phyloP scores from a whole-genome alignment of 441 rosid genomes.

The Bruguiera hainesii region DNA sequence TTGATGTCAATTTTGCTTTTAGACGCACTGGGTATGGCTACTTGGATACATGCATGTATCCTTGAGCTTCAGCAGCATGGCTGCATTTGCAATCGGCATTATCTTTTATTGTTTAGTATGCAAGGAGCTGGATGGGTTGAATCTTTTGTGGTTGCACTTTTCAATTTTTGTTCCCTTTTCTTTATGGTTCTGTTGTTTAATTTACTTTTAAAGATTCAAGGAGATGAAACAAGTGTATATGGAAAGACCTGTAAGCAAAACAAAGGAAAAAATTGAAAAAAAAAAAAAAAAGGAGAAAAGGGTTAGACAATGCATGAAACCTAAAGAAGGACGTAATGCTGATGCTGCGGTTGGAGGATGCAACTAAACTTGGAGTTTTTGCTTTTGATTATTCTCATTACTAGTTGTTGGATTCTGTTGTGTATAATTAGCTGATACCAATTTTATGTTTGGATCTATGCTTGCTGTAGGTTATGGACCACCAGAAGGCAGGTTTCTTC shows the following conservation, averaged over 20 bases:
- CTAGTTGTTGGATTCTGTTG: neutral
- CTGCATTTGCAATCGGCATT: no score
- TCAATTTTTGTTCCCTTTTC: no score
- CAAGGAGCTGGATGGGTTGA: no score
- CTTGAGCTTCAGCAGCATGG: no score
- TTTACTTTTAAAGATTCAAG: neutral
- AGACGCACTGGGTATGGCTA: no score
- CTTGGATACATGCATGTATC: no score
- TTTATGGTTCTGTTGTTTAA: neutral
- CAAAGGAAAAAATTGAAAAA: neutral
- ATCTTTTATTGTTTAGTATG: no score
- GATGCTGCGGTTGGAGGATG: neutral
- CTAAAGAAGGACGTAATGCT: neutral
- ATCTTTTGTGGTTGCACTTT: no score
- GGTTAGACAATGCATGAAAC: neutral
- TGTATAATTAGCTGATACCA: neutral
- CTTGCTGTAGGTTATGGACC: constrained; percentile 44
- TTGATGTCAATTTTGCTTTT: neutral
- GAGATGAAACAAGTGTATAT: neutral
- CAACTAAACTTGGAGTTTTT: neutral
- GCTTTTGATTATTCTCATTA: neutral
- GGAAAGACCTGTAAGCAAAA: neutral
- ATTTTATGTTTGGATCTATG: neutral
- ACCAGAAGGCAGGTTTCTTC: constrained; percentile 39
- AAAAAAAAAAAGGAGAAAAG: neutral